phyloP scores from a whole-genome alignment of 176 grass and related monocot genomes.

The Poa annua region DNA sequence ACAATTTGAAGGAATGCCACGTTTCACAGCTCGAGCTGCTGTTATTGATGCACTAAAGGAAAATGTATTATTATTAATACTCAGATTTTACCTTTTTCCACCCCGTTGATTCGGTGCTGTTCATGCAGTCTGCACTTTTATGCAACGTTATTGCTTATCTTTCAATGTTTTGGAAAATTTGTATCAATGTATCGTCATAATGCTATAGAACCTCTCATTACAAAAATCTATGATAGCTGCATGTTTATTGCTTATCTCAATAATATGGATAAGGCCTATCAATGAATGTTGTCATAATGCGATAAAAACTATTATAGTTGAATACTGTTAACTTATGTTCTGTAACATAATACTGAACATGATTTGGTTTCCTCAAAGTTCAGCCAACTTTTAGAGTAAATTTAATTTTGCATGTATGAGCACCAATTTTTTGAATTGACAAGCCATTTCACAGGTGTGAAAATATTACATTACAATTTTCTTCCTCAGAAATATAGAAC shows the following conservation, averaged over 20 bases:
- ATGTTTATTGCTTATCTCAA: too few species aligned
- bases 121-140: background rate
- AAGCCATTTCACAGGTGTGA: background rate
- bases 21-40: conserved; percentile 67
- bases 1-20: conserved; percentile 81
- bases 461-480: background rate
- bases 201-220: too few species aligned
- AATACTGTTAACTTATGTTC: conserved; percentile 8
- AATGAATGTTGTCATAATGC: background rate
- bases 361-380: background rate
- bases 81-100: background rate
- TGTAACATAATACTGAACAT: background rate
- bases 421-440: background rate
- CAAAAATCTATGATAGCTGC: too few species aligned
- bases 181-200: too few species aligned
- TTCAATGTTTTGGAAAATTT: background rate
- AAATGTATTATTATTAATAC: conserved; percentile 56
- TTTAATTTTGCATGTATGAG: background rate
- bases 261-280: background rate
- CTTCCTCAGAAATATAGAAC: background rate
- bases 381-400: background rate
- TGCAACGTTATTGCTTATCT: conserved; percentile 5
- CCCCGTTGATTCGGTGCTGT: background rate
- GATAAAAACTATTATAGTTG: background rate
- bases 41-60: conserved; percentile 71